Conservation (phyloP, 2,329 filamentous ascomycete genomes). For the Fusarium odoratissimum region DNA sequence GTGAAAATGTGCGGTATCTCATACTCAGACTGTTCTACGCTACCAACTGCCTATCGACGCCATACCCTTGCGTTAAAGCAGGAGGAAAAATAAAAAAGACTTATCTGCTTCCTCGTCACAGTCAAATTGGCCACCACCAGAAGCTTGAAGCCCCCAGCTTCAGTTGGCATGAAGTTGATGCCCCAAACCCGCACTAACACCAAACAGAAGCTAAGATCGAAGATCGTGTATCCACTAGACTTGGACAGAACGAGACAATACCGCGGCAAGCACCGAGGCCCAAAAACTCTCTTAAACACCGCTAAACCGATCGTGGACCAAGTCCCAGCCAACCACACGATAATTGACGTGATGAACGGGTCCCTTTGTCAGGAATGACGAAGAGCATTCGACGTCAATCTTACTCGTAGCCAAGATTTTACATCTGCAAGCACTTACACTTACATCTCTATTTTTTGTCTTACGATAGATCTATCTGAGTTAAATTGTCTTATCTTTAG, state of each 20-base stretch:
- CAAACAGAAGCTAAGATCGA: background rate
- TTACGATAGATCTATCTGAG: background rate
- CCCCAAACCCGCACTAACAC: background rate
- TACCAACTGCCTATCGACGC: background rate
- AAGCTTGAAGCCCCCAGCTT: background rate
- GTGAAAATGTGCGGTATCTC: no score
- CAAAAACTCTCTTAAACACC: conserved; percentile 1
- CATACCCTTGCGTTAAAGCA: background rate
- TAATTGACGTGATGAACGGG: conserved; percentile 1
- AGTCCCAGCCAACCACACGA: conserved; percentile 5
- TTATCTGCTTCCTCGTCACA: background rate
- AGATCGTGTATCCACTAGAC: background rate
- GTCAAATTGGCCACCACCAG: background rate
- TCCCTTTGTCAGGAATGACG: background rate
- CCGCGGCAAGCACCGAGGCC: background rate
- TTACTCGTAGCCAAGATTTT: background rate
- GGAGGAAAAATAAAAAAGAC: background rate
- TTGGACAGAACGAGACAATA: background rate
- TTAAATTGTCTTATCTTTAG: rapidly evolving
- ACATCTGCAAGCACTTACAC: background rate
- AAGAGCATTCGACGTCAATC: background rate
- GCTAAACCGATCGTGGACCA: conserved; percentile 23
- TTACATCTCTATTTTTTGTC: background rate
- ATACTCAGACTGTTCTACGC: no score
- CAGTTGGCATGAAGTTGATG: background rate